These are phyloP conservation scores for Aspergillus incahuasiensis DNA, from an alignment of 495 filamentous ascomycete species.

Conservation along the genomic window DNA sequence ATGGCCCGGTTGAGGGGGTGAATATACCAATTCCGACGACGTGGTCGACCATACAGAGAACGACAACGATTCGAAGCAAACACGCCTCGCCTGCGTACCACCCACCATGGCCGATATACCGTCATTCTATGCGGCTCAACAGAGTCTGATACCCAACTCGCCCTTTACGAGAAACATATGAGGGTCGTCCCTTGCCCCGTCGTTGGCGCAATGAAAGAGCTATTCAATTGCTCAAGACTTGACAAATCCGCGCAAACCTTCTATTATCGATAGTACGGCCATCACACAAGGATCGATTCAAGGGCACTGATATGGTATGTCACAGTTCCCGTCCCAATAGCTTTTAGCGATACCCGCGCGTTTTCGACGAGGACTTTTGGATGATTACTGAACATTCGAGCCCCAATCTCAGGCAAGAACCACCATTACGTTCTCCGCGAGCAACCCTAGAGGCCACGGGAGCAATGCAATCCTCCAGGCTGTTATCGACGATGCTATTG, in stretches of 20 bases:
- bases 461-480: neutral
- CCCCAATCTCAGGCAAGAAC: too few species aligned
- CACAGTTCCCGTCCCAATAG: neutral
- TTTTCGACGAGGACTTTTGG: too few species aligned
- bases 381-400: too few species aligned
- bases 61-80: neutral
- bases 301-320: neutral
- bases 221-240: neutral
- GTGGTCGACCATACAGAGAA: neutral
- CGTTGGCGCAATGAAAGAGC: neutral
- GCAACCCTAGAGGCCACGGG: neutral
- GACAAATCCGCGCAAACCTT: neutral
- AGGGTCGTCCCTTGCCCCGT: neutral
- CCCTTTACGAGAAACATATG: neutral
- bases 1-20: neutral
- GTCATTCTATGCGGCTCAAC: slow-evolving; percentile 3
- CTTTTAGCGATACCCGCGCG: neutral
- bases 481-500: neutral
- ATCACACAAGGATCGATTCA: neutral
- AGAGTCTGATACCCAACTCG: neutral
- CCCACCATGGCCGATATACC: neutral
- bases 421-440: neutral
- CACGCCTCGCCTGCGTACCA: neutral
- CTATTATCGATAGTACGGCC: neutral
- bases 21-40: neutral